These are phyloP conservation scores for Komagataella populi DNA, from an alignment of 805 yeast genomes.

Conservation along the genomic window DNA sequence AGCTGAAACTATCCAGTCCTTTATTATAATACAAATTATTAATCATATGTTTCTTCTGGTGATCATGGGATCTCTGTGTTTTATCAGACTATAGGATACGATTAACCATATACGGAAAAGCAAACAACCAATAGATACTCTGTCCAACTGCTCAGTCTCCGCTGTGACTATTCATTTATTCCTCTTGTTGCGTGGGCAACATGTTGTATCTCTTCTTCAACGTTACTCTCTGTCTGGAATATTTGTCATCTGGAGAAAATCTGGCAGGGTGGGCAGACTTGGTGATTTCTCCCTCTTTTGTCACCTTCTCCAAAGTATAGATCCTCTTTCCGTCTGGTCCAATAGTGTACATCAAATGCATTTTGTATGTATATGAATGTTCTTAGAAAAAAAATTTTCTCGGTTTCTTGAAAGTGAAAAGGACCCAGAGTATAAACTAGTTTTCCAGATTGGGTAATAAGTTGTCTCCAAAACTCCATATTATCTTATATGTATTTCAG, in stretches of 20 bases:
- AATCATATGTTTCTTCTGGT: neutral
- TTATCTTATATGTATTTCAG: neutral
- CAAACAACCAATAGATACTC: too few species aligned
- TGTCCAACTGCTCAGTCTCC: neutral
- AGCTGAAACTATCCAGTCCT: neutral
- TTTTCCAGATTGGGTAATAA: neutral
- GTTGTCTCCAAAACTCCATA: too few species aligned
- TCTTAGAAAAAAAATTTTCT: constrained; percentile 1
- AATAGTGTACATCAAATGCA: constrained; percentile 98
- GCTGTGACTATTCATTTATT: neutral
- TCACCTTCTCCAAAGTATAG: constrained; percentile 77
- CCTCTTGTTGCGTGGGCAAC: constrained; percentile 66
- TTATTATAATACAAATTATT: neutral
- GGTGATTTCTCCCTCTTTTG: constrained; percentile 86
- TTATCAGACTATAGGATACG: neutral
- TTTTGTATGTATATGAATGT: constrained; percentile 14
- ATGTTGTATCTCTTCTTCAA: constrained; percentile 87
- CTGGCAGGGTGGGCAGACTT: constrained; percentile 99
- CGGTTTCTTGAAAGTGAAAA: neutral
- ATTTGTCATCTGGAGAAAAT: constrained; percentile 98
- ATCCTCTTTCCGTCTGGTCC: constrained; percentile 92
- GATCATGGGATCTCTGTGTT: neutral
- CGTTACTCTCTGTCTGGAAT: constrained; percentile 97
- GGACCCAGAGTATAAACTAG: neutral
- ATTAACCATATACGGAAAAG: neutral